Conservation (phyloP, 2,329 filamentous ascomycete genomes). For the Fonsecaea pugnacius region DNA sequence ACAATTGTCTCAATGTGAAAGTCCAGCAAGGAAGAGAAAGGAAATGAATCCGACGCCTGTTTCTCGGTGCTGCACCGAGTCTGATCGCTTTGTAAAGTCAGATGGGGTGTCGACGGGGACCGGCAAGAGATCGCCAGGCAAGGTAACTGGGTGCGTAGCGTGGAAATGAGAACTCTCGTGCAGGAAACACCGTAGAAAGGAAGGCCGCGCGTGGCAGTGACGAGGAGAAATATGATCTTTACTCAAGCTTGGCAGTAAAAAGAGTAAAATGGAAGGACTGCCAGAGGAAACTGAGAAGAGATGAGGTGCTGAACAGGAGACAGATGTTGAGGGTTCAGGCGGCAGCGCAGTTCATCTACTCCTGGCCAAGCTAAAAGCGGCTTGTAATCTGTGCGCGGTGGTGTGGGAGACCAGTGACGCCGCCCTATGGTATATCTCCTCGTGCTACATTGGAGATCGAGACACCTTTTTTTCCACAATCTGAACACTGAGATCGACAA, state of each 20-base stretch:
- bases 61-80: neutral
- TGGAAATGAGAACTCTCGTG: neutral
- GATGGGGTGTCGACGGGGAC: neutral
- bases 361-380: neutral
- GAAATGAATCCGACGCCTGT: neutral
- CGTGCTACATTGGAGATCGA: neutral
- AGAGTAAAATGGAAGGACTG: neutral
- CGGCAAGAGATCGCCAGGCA: neutral
- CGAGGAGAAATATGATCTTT: neutral
- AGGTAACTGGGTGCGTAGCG: neutral
- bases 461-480: neutral
- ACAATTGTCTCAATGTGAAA: conserved; percentile 23
- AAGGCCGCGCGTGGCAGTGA: conserved; percentile 4
- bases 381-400: neutral
- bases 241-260: neutral
- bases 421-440: neutral
- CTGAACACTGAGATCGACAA: neutral
- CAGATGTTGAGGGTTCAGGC: neutral
- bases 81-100: neutral
- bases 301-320: neutral
- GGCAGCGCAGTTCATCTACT: neutral
- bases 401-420: neutral
- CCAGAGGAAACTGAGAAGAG: neutral
- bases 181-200: neutral
- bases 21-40: conserved; percentile 15